phyloP scores from a whole-genome alignment of 306 rosid genomes.

The Myrica gale region DNA sequence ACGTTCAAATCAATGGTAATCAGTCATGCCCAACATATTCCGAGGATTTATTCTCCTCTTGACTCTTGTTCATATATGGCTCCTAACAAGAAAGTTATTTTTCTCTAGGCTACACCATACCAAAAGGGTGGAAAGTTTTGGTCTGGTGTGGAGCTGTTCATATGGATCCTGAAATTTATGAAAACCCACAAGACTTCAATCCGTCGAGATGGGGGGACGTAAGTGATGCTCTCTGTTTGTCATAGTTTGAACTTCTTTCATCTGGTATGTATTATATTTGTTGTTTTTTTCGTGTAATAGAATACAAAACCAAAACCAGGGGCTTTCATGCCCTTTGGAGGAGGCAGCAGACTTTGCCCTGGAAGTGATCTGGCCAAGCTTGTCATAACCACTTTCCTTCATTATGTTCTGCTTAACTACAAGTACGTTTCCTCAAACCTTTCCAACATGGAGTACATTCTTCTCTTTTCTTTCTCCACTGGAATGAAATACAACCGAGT shows the following conservation, averaged over 20 bases:
- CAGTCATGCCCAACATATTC: background rate
- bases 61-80: background rate
- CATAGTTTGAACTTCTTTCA: too few species aligned
- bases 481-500: too few species aligned
- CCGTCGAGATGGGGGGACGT: slow-evolving; percentile 45
- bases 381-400: slow-evolving; percentile 33
- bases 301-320: slow-evolving; percentile 21
- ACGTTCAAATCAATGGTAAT: slow-evolving; percentile 31
- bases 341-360: slow-evolving; percentile 31
- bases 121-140: slow-evolving; percentile 40
- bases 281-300: background rate
- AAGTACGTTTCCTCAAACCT: slow-evolving; percentile 16
- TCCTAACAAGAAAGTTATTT: background rate
- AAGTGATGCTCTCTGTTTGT: background rate
- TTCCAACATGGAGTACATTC: background rate
- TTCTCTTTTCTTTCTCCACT: background rate
- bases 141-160: slow-evolving; percentile 38
- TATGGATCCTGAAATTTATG: slow-evolving; percentile 30
- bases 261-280: background rate
- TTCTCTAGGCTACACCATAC: slow-evolving; percentile 28
- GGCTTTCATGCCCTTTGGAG: slow-evolving; percentile 35
- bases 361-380: slow-evolving; percentile 34
- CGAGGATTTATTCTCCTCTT: too few species aligned
- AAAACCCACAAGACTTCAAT: slow-evolving; percentile 30
- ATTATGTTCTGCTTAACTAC: slow-evolving; percentile 31